Evolutionary conservation across 805 yeast species (phyloP).

Genomic region (Starmerella roubikii): DNA sequence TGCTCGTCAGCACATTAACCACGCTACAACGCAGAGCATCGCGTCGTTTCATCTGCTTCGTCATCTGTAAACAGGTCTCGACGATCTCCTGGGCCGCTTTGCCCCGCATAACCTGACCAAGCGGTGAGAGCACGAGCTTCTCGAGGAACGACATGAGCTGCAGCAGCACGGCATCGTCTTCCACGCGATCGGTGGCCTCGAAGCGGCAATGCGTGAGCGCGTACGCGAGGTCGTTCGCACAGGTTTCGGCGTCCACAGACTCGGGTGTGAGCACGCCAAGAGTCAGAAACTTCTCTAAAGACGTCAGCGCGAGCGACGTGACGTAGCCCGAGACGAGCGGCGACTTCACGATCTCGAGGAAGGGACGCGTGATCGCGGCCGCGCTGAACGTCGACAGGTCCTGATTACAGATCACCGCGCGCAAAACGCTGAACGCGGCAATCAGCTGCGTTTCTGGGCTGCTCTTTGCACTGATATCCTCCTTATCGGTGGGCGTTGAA

Average conservation of each 20-base stretch:
- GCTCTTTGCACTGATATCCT: neutral
- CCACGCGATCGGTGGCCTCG: constrained; percentile 84
- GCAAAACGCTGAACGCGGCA: constrained; percentile 64
- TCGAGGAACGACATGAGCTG: constrained; percentile 71
- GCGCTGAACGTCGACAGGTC: constrained; percentile 49
- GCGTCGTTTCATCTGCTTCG: constrained; percentile 82
- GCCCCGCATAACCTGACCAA: constrained; percentile 58
- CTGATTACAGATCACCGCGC: constrained; percentile 47
- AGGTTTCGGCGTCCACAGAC: constrained; percentile 42
- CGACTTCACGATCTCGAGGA: constrained; percentile 66
- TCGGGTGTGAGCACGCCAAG: constrained; percentile 48
- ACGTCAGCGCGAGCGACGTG: constrained; percentile 65
- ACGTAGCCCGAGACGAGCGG: constrained; percentile 76
- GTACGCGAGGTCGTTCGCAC: constrained; percentile 51
- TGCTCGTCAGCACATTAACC: constrained; percentile 26
- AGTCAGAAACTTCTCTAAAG: constrained; percentile 59
- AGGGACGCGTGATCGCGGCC: constrained; percentile 70
- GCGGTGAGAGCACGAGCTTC: constrained; percentile 45
- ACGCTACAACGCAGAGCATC: constrained; percentile 84
- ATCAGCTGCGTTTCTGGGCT: constrained; percentile 45
- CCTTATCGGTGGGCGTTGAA: neutral
- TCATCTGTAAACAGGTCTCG: constrained; percentile 81
- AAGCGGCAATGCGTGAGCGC: constrained; percentile 88
- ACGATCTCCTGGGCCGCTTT: constrained; percentile 76
- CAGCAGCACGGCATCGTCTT: constrained; percentile 80